These are phyloP conservation scores for Tetracentron sinense DNA, from an alignment of 164 flowering plant species.

Conservation along the genomic window DNA sequence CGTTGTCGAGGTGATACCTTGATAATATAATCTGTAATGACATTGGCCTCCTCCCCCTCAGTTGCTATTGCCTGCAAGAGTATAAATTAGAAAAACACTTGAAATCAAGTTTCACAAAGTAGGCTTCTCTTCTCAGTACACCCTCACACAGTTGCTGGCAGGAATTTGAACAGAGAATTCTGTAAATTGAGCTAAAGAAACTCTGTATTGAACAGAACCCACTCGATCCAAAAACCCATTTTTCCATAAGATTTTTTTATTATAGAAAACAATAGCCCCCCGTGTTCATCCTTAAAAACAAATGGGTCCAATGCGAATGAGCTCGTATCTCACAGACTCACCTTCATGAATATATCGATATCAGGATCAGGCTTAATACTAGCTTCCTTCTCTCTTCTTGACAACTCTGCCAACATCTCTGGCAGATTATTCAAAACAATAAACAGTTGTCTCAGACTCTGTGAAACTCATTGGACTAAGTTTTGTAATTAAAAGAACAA, in stretches of 20 bases:
- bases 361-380: slow-evolving; percentile 55
- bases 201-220: not conserved
- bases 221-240: no score
- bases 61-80: slow-evolving; percentile 29
- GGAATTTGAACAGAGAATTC: no score
- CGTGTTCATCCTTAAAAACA: not conserved
- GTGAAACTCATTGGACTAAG: no score
- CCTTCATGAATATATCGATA: slow-evolving; percentile 53
- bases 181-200: not conserved
- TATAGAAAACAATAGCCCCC: not conserved
- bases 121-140: no score
- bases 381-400: slow-evolving; percentile 47
- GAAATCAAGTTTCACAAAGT: not conserved
- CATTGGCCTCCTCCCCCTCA: slow-evolving; percentile 31
- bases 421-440: slow-evolving; percentile 11
- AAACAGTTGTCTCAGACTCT: not conserved
- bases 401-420: slow-evolving; percentile 49
- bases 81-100: not conserved
- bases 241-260: no score
- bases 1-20: slow-evolving; percentile 20
- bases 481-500: not conserved
- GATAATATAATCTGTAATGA: slow-evolving; percentile 33
- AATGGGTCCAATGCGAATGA: no score
- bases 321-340: slow-evolving; percentile 6
- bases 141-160: not conserved